Evolutionary conservation across 2,329 filamentous ascomycete genomes (phyloP).

Genomic region (Magnaporthiopsis rhizophila): DNA sequence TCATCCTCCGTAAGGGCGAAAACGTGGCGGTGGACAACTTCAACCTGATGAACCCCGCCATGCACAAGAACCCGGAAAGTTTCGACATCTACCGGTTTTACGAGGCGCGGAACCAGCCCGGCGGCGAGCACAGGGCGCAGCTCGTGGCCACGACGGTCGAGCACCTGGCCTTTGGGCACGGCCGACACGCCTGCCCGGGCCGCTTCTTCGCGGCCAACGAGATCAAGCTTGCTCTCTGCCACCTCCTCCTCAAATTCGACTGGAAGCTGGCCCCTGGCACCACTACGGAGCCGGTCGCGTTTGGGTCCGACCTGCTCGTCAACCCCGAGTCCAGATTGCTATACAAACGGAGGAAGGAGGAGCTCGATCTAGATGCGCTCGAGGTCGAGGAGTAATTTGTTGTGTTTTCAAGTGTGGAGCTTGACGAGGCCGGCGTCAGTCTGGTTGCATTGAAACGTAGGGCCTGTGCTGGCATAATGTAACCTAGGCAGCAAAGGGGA

Average conservation of each 20-base stretch:
- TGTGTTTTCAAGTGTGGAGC: too few relatives aligned
- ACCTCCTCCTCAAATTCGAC: conserved; percentile 10
- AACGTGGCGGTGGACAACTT: neutral
- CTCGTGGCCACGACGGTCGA: conserved; percentile 24
- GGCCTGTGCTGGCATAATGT: too few relatives aligned
- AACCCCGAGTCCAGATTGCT: neutral
- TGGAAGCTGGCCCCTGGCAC: neutral
- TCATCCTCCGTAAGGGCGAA: neutral
- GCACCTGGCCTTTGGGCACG: conserved; percentile 30
- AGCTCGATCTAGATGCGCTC: neutral
- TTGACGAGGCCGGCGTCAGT: too few relatives aligned
- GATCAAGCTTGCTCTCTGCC: conserved; percentile 24
- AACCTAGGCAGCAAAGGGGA: too few relatives aligned
- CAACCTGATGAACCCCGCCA: neutral
- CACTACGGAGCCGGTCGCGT: neutral
- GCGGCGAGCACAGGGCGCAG: neutral
- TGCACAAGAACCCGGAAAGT: neutral
- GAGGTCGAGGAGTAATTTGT: too few relatives aligned
- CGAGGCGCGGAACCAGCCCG: neutral
- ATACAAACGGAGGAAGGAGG: neutral
- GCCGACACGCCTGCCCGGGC: conserved; percentile 30
- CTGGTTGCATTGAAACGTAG: too few relatives aligned
- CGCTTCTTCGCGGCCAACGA: conserved; percentile 29
- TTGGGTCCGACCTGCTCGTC: neutral
- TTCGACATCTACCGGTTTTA: neutral